phyloP scores from a whole-genome alignment of 2,329 filamentous ascomycete species.

The Podosphaera xanthii region DNA sequence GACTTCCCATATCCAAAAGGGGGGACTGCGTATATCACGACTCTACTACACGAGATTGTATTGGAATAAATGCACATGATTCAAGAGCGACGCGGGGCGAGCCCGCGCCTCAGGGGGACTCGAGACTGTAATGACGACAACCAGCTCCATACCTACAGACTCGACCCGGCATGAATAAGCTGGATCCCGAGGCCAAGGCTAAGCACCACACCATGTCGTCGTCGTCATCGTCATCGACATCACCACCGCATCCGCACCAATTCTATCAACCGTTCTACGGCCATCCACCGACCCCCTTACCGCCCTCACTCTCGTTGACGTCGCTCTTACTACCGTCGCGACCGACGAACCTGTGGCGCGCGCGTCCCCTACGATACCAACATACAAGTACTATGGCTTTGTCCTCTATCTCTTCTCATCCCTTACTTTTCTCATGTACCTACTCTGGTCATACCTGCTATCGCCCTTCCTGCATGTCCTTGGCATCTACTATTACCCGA shows the following conservation, averaged over 20 bases:
- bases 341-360: slow-evolving; percentile 63
- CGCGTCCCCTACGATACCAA: slow-evolving; percentile 83
- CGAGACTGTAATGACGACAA: too few species aligned
- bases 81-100: too few species aligned
- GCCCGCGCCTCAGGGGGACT: too few species aligned
- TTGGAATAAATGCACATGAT: too few species aligned
- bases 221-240: slow-evolving; percentile 11
- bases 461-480: slow-evolving; percentile 78
- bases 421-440: slow-evolving; percentile 50
- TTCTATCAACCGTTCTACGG: slow-evolving; percentile 88
- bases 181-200: too few species aligned
- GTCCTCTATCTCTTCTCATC: slow-evolving; percentile 82
- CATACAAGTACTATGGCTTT: slow-evolving; percentile 98
- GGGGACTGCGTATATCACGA: too few species aligned
- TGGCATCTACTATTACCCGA: slow-evolving; percentile 90
- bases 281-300: slow-evolving; percentile 79
- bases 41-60: too few species aligned
- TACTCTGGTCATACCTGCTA: slow-evolving; percentile 61
- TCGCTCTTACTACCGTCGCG: slow-evolving; percentile 74
- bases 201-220: slow-evolving; percentile 5
- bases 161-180: too few species aligned
- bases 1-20: too few species aligned
- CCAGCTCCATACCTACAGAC: too few species aligned
- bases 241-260: slow-evolving; percentile 19
- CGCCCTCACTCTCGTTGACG: slow-evolving; percentile 77